These are phyloP conservation scores for Aphanomyces cochlioides DNA, from an alignment of 352 stramenopile species.

Conservation along the genomic window DNA sequence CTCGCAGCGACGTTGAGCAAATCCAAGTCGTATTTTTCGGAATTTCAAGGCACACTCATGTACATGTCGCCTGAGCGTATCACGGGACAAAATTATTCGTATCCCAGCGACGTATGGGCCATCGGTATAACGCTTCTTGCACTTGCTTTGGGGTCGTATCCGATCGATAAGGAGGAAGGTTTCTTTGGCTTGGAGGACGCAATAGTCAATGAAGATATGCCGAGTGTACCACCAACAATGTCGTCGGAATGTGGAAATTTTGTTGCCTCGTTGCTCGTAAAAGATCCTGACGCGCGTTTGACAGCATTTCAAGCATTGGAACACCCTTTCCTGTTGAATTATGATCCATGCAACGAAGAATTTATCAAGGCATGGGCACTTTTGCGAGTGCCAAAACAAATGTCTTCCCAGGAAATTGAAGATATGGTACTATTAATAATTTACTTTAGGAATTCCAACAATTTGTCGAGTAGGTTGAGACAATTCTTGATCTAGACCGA, in stretches of 20 bases:
- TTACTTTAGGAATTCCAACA: background rate
- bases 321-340: slow-evolving; percentile 84
- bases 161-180: slow-evolving; percentile 65
- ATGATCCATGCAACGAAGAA: slow-evolving; percentile 34
- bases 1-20: slow-evolving; percentile 70
- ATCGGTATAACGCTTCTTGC: slow-evolving; percentile 70
- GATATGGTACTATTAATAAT: slow-evolving; percentile 9
- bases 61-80: slow-evolving; percentile 95
- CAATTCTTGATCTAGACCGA: slow-evolving; percentile 15
- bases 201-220: slow-evolving; percentile 70
- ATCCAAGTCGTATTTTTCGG: slow-evolving; percentile 73
- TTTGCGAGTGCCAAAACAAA: background rate
- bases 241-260: slow-evolving; percentile 90
- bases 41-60: slow-evolving; percentile 90
- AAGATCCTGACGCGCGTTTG: slow-evolving; percentile 77
- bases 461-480: background rate
- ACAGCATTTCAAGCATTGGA: slow-evolving; percentile 80
- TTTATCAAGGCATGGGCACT: slow-evolving; percentile 31
- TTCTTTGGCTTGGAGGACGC: slow-evolving; percentile 83
- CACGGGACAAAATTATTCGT: slow-evolving; percentile 79
- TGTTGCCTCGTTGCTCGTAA: slow-evolving; percentile 86
- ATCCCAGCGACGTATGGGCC: slow-evolving; percentile 75
- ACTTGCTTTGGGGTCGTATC: slow-evolving; percentile 59
- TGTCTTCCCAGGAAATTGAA: slow-evolving; percentile 13
- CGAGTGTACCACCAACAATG: slow-evolving; percentile 64